Conservation (phyloP, 768 basidiomycete genomes). For the Leccinum variicolor region DNA sequence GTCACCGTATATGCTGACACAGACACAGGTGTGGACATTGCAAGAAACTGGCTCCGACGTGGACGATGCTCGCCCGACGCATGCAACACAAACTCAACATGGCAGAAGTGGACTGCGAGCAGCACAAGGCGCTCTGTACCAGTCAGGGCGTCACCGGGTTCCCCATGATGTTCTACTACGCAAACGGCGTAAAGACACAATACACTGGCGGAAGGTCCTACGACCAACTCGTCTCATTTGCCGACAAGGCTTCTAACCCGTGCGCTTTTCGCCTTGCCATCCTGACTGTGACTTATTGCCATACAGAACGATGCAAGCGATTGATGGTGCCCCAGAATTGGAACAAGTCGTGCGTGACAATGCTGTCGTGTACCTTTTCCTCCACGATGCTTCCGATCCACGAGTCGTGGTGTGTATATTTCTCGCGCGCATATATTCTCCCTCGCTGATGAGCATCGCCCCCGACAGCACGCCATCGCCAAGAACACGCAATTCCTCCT, state of each 20-base stretch:
- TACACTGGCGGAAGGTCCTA: slow-evolving; percentile 73
- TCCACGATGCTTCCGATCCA: slow-evolving; percentile 38
- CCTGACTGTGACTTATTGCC: background rate
- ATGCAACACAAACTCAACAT: slow-evolving; percentile 74
- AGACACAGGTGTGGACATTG: slow-evolving; percentile 82
- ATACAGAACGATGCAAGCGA: slow-evolving; percentile 18
- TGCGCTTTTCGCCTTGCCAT: slow-evolving; percentile 35
- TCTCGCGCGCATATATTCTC: background rate
- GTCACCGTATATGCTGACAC: background rate
- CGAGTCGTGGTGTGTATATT: slow-evolving; percentile 30
- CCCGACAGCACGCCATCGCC: slow-evolving; percentile 47
- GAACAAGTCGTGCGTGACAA: slow-evolving; percentile 11
- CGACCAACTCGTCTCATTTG: slow-evolving; percentile 68
- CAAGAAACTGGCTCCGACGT: slow-evolving; percentile 86
- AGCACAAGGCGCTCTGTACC: slow-evolving; percentile 61
- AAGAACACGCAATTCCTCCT: slow-evolving; percentile 51
- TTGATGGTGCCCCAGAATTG: slow-evolving; percentile 8
- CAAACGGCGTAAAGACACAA: slow-evolving; percentile 59
- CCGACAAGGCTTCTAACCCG: slow-evolving; percentile 71
- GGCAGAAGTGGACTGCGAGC: slow-evolving; percentile 89
- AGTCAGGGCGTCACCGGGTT: slow-evolving; percentile 71
- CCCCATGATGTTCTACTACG: slow-evolving; percentile 76
- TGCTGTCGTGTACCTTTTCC: slow-evolving; percentile 42
- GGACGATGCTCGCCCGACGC: slow-evolving; percentile 67
- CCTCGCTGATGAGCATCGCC: background rate